phyloP scores from a whole-genome alignment of 2,329 filamentous ascomycete species.

The Neodidymelliopsis sp. region DNA sequence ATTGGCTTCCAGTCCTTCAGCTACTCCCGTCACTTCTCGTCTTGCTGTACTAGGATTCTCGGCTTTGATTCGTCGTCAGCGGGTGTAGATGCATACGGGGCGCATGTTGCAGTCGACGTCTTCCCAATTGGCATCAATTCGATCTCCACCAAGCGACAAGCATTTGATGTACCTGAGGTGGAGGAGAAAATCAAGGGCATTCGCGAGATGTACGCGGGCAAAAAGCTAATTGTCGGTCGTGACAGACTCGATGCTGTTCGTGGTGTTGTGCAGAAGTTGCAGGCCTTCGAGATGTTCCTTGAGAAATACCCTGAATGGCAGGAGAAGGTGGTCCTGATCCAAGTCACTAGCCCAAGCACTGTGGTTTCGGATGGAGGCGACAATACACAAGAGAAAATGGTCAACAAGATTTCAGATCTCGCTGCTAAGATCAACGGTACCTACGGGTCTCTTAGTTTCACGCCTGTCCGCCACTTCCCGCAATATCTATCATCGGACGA shows the following conservation, averaged over 20 bases:
- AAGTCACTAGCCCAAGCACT: slow-evolving; percentile 88
- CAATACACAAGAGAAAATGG: slow-evolving; percentile 79
- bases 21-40: slow-evolving; percentile 93
- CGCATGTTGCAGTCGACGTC: slow-evolving; percentile 88
- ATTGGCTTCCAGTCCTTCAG: slow-evolving; percentile 95
- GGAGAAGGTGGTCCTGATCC: slow-evolving; percentile 90
- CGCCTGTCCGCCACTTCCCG: slow-evolving; percentile 92
- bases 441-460: slow-evolving; percentile 86
- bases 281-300: slow-evolving; percentile 92
- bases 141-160: slow-evolving; percentile 75
- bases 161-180: slow-evolving; percentile 74
- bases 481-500: slow-evolving; percentile 90
- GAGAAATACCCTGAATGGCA: slow-evolving; percentile 91
- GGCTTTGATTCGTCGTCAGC: slow-evolving; percentile 87
- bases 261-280: slow-evolving; percentile 93
- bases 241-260: slow-evolving; percentile 93
- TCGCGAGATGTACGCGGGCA: slow-evolving; percentile 80
- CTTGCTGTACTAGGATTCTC: slow-evolving; percentile 88
- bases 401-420: slow-evolving; percentile 87
- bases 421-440: slow-evolving; percentile 91
- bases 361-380: slow-evolving; percentile 76
- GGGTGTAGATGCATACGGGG: slow-evolving; percentile 87
- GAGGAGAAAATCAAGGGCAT: slow-evolving; percentile 76
- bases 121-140: slow-evolving; percentile 96
- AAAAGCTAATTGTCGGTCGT: slow-evolving; percentile 93